These are phyloP conservation scores for Mortierella antarctica DNA, from an alignment of 192 early-diverging fungal genomes.

Conservation along the genomic window DNA sequence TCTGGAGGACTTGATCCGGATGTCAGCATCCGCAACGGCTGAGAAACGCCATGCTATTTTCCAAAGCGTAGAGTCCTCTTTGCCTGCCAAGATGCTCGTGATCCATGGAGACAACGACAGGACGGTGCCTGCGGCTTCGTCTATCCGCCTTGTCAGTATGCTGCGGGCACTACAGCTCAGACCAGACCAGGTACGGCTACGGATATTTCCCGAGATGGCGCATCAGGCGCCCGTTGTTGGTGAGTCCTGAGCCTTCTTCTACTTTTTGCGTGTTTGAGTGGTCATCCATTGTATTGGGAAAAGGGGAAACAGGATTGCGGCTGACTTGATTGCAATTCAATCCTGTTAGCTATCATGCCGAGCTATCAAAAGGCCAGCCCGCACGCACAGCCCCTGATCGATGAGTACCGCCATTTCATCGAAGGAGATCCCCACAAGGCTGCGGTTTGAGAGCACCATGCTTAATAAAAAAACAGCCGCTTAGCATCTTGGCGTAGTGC, in stretches of 20 bases:
- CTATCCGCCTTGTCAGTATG: conserved; percentile 14
- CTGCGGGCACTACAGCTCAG: conserved; percentile 14
- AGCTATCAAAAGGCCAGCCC: conserved; percentile 4
- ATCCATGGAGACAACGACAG: conserved; percentile 41
- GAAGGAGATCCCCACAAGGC: neutral
- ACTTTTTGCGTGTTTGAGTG: no score
- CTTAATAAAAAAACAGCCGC: no score
- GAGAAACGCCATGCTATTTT: no score
- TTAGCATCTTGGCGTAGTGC: no score
- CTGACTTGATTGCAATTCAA: no score
- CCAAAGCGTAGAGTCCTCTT: neutral
- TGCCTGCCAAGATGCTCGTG: conserved; percentile 37
- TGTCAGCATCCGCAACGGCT: neutral
- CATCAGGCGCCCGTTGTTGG: conserved; percentile 31
- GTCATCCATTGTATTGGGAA: no score
- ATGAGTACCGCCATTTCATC: conserved; percentile 7
- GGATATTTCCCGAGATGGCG: conserved; percentile 23
- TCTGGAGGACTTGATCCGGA: conserved; percentile 3
- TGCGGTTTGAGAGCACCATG: no score
- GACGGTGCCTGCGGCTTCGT: conserved; percentile 24
- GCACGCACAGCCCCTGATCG: neutral
- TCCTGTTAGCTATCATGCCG: conserved; percentile 13
- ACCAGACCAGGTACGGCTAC: conserved; percentile 20
- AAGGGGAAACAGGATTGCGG: no score
- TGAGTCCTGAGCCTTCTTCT: neutral